These are phyloP conservation scores for Dunaliella sp. DNA, from an alignment of 139 green algal species.

Conservation along the genomic window DNA sequence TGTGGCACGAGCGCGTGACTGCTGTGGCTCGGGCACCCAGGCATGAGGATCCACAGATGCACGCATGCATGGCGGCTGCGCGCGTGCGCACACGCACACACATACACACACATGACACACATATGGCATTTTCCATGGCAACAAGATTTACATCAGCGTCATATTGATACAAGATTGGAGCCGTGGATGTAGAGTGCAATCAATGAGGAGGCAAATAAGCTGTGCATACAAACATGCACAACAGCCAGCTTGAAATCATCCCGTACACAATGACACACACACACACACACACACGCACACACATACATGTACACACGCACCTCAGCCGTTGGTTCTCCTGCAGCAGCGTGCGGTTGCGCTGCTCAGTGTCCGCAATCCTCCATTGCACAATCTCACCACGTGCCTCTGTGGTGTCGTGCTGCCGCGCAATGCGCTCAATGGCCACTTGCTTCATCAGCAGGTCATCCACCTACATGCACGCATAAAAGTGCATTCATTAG, in stretches of 20 bases:
- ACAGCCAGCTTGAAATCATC: neutral
- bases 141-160: no score
- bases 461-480: slow-evolving; percentile 7
- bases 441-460: slow-evolving; percentile 27
- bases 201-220: no score
- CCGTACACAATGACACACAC: neutral
- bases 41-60: no score
- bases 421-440: slow-evolving; percentile 35
- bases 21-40: no score
- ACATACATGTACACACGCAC: neutral
- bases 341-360: slow-evolving; percentile 17
- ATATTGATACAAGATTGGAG: no score
- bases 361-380: slow-evolving; percentile 35
- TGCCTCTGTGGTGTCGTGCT: slow-evolving; percentile 24
- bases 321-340: slow-evolving; percentile 45
- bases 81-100: no score
- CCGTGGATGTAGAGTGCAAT: no score
- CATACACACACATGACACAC: no score
- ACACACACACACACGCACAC: neutral
- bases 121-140: no score
- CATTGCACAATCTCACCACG: slow-evolving; percentile 30
- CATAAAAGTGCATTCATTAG: no score
- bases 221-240: neutral
- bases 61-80: no score
- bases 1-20: no score